Percentiles rank a stretch among this genome's conserved stretches.
These are phyloP conservation scores for Penicillium cosmopolitanum DNA, from an alignment of 495 filamentous ascomycete species.

Conservation along the genomic window DNA sequence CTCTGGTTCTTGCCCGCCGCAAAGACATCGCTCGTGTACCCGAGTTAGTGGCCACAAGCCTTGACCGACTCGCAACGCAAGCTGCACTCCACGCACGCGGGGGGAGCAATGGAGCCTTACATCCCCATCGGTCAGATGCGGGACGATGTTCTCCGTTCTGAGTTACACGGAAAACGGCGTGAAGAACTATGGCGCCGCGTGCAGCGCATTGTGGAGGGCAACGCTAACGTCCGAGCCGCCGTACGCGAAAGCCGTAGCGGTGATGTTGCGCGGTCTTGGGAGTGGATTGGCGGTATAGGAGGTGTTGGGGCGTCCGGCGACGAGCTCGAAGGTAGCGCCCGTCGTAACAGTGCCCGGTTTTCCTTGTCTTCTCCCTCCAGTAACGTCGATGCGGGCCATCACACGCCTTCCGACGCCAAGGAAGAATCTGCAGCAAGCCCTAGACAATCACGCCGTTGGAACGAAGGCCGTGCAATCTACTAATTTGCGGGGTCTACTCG, in stretches of 20 bases:
- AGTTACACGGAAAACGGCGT: constrained; percentile 73
- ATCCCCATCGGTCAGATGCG: constrained; percentile 86
- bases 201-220: constrained; percentile 81
- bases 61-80: constrained; percentile 80
- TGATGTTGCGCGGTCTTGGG: constrained; percentile 89
- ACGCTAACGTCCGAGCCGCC: constrained; percentile 86
- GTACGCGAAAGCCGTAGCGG: constrained; percentile 82
- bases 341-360: constrained; percentile 50
- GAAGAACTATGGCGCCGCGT: constrained; percentile 83
- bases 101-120: constrained; percentile 66
- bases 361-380: constrained; percentile 31
- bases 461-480: constrained; percentile 68
- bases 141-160: constrained; percentile 85
- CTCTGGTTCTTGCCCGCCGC: constrained; percentile 57
- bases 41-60: constrained; percentile 74
- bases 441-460: constrained; percentile 55
- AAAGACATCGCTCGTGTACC: constrained; percentile 73
- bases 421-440: constrained; percentile 31
- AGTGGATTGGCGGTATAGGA: constrained; percentile 83
- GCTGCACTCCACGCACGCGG: constrained; percentile 75
- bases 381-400: constrained; percentile 32
- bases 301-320: constrained; percentile 45
- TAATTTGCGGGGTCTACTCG: constrained; percentile 32
- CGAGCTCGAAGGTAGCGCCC: constrained; percentile 33
- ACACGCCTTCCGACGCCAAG: constrained; percentile 33